These are phyloP conservation scores for Lachnellula willkommii DNA, from an alignment of 2,329 filamentous ascomycete genomes.

Conservation along the genomic window DNA sequence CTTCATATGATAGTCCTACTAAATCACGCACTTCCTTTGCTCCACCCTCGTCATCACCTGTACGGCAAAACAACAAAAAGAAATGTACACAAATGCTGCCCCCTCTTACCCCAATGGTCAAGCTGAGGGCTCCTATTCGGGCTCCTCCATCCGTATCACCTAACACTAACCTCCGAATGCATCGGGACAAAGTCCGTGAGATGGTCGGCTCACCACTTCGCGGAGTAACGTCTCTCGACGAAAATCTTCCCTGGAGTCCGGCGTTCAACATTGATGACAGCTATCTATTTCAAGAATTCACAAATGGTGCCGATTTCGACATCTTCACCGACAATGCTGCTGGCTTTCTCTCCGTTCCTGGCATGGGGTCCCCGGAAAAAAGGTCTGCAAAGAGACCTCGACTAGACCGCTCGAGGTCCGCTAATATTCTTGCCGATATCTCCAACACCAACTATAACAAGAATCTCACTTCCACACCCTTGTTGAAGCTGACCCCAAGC, in stretches of 20 bases:
- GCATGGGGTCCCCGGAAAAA: constrained; percentile 62
- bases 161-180: constrained; percentile 84
- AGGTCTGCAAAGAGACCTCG: constrained; percentile 53
- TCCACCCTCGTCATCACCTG: constrained; percentile 62
- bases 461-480: constrained; percentile 45
- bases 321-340: constrained; percentile 48
- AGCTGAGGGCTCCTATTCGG: constrained; percentile 61
- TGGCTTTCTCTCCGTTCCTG: constrained; percentile 42
- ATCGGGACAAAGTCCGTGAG: constrained; percentile 74
- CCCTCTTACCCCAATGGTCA: constrained; percentile 77
- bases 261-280: constrained; percentile 60
- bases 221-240: constrained; percentile 45
- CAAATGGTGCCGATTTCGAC: constrained; percentile 48
- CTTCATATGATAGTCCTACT: constrained; percentile 86
- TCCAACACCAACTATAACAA: constrained; percentile 42
- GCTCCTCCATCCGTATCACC: constrained; percentile 75
- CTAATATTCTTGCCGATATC: constrained; percentile 57
- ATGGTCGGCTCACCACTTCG: constrained; percentile 76
- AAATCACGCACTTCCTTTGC: constrained; percentile 50
- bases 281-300: constrained; percentile 47
- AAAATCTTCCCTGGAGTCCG: constrained; percentile 58
- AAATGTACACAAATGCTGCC: constrained; percentile 59
- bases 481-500: constrained; percentile 43
- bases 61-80: constrained; percentile 43
- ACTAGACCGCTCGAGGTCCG: constrained; percentile 58